phyloP scores from a whole-genome alignment of 2,329 filamentous ascomycete species.

The Stemphylium lycopersici region DNA sequence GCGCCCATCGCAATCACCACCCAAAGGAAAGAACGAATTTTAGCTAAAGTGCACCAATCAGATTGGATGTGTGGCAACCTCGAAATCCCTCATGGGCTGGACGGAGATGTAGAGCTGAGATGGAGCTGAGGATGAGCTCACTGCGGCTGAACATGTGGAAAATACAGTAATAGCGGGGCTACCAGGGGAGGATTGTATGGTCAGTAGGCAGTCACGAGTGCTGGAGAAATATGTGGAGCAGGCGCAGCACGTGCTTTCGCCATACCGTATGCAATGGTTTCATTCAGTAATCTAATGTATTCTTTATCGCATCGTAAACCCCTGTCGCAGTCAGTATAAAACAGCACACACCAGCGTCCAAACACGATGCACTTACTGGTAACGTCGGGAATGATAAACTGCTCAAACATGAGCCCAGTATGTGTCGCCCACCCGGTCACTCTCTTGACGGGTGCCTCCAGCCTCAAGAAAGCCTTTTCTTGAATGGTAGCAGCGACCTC shows the following conservation, averaged over 20 bases:
- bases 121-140: too few species aligned
- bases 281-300: conserved; percentile 52
- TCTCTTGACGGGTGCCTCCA: conserved; percentile 84
- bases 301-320: conserved; percentile 58
- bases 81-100: too few species aligned
- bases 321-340: conserved; percentile 35
- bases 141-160: too few species aligned
- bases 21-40: not conserved
- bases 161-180: too few species aligned
- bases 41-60: too few species aligned
- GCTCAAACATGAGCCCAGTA: conserved; percentile 77
- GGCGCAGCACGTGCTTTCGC: not conserved
- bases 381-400: conserved; percentile 77
- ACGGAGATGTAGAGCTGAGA: too few species aligned
- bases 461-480: conserved; percentile 79
- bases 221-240: not conserved
- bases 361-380: conserved; percentile 69
- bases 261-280: not conserved
- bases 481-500: conserved; percentile 90
- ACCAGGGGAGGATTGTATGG: too few species aligned
- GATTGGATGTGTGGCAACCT: too few species aligned
- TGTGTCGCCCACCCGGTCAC: conserved; percentile 92
- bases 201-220: too few species aligned
- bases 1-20: not conserved
- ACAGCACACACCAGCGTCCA: conserved; percentile 8